Evolutionary conservation across 83 land plant genomes (phyloP).

Genomic region (Diphasiastrum complanatum): DNA sequence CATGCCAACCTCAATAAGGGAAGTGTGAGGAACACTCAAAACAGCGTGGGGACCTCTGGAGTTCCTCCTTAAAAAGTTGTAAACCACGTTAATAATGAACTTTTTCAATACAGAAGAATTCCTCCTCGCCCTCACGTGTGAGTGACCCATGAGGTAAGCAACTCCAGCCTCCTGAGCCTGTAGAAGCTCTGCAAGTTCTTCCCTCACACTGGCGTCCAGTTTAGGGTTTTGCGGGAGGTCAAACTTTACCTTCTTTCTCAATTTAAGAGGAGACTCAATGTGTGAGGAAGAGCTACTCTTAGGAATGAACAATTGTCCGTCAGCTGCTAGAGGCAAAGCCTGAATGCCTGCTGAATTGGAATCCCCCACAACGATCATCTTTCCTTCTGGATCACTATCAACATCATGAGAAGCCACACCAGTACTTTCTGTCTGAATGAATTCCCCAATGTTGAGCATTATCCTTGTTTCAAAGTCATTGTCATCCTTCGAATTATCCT

Average conservation of each 20-base stretch:
- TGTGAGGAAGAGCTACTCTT: too few species aligned
- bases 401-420: too few species aligned
- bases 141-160: conserved; percentile 30
- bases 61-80: conserved; percentile 23
- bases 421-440: conserved; percentile 33
- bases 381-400: not conserved
- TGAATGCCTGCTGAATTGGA: conserved; percentile 6
- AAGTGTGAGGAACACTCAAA: conserved; percentile 22
- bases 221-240: not conserved
- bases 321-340: not conserved
- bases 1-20: conserved; percentile 29
- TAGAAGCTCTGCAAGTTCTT: conserved; percentile 26
- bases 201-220: not conserved
- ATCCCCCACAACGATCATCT: conserved; percentile 7
- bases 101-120: conserved; percentile 20
- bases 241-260: not conserved
- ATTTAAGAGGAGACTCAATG: too few species aligned
- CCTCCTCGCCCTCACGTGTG: conserved; percentile 25
- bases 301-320: not conserved
- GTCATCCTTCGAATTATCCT: conserved; percentile 31
- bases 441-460: conserved; percentile 29
- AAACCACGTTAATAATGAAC: conserved; percentile 19
- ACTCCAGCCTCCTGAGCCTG: conserved; percentile 30
- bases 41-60: conserved; percentile 18
- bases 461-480: conserved; percentile 39